Evolutionary conservation across 2,329 filamentous ascomycete species (phyloP), one percentile per base, ranked within the genome.

Genomic region (Phyllosticta citribraziliensis): DNA sequence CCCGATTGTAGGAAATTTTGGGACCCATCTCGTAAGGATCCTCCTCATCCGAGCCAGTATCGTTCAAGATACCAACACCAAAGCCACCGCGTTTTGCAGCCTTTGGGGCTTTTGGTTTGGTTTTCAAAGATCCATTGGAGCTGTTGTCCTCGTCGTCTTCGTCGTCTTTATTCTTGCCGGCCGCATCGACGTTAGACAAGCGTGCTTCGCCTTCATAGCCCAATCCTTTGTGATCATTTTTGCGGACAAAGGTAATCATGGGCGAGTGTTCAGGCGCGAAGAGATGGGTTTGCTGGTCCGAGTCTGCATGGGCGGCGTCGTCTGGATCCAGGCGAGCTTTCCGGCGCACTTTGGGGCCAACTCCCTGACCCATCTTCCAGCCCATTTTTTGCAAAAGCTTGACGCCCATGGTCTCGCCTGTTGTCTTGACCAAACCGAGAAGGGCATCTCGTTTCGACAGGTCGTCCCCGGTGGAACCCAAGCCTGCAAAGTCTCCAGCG

Each of bases 1-100:
- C 81, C 51, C 86, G 84, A 67, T 89, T 96, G 73, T 96, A 96
- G 12, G 87, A 90, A 71, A 97, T 95, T 66, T 86, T 88, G 0
- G 94, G 94, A 0, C 93, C 93, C 58, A 97, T 87, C 62, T 93
- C 89, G 70, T 96, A 97, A 0, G 91, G 89, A 68, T 97, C 92
- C 68, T 97, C 94, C 54, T 97, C 92, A 66, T 97, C 94, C 4
- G 93, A 97, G 11, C 91, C 92, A 20, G 87, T 94, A 66, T 97
- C 93, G 68, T 97, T 97, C 54, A 97, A 75, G 1, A 97, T 80
- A 0, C 93, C 93, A 14, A 96, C 87, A 0, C 93, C 93, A 65
- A 97, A 90, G 0, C 88, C 90, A 2, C 88, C 84, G 68, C 86
- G 88, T 61, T 84, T 83, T 58, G 79, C 80, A 24, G 71, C 63